Base-by-base conservation (phyloP, 768 basidiomycete genomes). In the Pleurotus giganteus region DNA sequence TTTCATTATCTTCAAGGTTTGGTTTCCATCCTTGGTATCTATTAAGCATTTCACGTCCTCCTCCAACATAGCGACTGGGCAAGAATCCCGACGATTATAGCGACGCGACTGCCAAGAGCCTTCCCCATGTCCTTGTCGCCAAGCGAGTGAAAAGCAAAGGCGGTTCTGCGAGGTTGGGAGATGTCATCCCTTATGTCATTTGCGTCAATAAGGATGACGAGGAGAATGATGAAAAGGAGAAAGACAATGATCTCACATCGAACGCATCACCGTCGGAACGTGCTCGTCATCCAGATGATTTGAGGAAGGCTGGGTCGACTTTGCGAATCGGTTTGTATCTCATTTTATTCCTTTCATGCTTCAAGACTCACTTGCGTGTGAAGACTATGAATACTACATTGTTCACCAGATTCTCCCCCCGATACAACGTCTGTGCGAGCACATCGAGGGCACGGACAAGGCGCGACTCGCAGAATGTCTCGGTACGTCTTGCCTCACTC, bases 11-110 rank as follows among this genome's bases (percentile, higher is more conserved):
- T 85, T 83, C 79, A 99, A 99, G 81, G 94, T 94, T 29, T 4
- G n/a, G n/a, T 76, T 58, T 0, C 1, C 2, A 7, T n/a, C 31
- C 12, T n/a, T n/a, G n/a, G n/a, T n/a, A n/a, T n/a, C n/a, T n/a
- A n/a, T n/a, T n/a, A n/a, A n/a, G n/a, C n/a, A n/a, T n/a, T n/a
- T n/a, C n/a, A n/a, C n/a, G n/a, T n/a, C n/a, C n/a, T n/a, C n/a
- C n/a, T n/a, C n/a, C n/a, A n/a, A n/a, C n/a, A n/a, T 64, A 97
- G 94, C 89, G 97, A 53, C 77, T 99, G 53, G 92, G 97, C 12
- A 98, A 98, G 75, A 92, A 92, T 58, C 96, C 96, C 0, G 91
- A 96, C 62, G 95, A 97, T 63, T 99, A 98, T 65, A 95, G 96
- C 0, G 96, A 98, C 66, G 49, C 49, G 4, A 37, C 49, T 2